Evolutionary conservation across 1,139 yeast genomes (phyloP).

Genomic region (Blastobotrys niveus): DNA sequence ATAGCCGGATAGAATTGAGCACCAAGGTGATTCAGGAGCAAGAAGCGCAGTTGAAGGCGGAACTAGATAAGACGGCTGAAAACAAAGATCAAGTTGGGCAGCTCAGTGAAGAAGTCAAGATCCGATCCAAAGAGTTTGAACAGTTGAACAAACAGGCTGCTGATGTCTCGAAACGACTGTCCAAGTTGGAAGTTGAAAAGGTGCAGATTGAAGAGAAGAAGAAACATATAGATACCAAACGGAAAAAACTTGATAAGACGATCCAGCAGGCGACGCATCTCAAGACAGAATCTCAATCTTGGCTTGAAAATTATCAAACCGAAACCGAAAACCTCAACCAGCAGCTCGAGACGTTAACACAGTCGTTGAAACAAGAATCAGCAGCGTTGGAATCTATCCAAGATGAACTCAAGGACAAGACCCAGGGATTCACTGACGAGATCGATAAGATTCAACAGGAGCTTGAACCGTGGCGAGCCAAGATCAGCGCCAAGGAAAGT

Average conservation of each 20-base stretch:
- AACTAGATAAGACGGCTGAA: constrained; percentile 41
- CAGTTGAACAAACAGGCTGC: constrained; percentile 26
- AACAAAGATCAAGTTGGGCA: constrained; percentile 38
- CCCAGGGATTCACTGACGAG: constrained; percentile 56
- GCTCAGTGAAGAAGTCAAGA: constrained; percentile 38
- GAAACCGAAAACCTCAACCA: constrained; percentile 36
- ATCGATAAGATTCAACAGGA: constrained; percentile 59
- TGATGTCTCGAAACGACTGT: constrained; percentile 25
- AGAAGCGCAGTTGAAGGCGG: constrained; percentile 44
- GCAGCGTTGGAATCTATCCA: constrained; percentile 56
- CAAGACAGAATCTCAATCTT: constrained; percentile 42
- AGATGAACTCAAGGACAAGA: constrained; percentile 63
- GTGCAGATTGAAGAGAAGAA: constrained; percentile 71
- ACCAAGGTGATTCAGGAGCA: constrained; percentile 41
- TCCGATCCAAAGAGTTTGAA: constrained; percentile 31
- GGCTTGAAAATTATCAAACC: constrained; percentile 43
- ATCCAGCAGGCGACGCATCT: constrained; percentile 37
- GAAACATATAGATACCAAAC: constrained; percentile 55
- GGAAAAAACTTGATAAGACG: constrained; percentile 55
- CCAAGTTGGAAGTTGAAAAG: constrained; percentile 39
- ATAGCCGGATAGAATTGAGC: constrained; percentile 36
- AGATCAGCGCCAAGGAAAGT: constrained; percentile 59
- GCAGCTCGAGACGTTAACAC: constrained; percentile 43
- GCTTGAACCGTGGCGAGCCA: constrained; percentile 79
- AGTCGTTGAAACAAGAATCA: constrained; percentile 49